A percentile compares a stretch with the other conserved stretches of the same genome.
Conservation (phyloP, 2,329 filamentous ascomycete genomes). For the Diaporthe amygdali region DNA sequence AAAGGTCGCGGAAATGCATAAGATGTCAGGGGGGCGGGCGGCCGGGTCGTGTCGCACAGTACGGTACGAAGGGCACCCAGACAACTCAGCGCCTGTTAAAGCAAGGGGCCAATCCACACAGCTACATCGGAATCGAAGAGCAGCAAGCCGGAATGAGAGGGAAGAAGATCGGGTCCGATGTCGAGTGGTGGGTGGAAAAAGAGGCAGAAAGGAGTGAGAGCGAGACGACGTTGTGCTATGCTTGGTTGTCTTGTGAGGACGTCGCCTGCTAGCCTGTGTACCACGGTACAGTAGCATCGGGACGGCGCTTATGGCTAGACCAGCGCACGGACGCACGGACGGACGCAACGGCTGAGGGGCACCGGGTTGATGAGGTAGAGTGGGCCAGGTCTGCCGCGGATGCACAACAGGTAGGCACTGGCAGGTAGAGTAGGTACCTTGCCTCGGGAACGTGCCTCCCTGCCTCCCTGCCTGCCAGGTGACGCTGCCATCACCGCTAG, state of each 20-base stretch:
- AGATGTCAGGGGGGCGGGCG: background rate
- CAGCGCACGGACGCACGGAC: background rate
- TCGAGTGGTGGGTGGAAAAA: background rate
- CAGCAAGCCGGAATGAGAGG: background rate
- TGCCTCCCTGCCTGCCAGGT: background rate
- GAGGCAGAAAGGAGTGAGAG: background rate
- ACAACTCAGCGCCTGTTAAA: background rate
- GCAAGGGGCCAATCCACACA: background rate
- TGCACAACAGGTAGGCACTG: background rate
- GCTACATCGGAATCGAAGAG: background rate
- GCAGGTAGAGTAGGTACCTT: background rate
- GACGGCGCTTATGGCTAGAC: background rate
- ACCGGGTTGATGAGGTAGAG: background rate
- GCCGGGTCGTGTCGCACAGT: background rate
- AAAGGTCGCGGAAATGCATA: background rate
- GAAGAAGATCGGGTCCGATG: background rate
- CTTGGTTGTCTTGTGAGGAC: background rate
- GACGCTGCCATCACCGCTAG: background rate
- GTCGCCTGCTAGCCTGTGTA: background rate
- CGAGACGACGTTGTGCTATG: too few species aligned
- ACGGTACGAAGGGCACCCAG: background rate
- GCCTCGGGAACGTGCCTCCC: background rate
- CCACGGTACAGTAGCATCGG: background rate
- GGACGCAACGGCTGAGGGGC: constrained; percentile 4
- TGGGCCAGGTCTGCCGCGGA: background rate